These are phyloP conservation scores for Puccinia novopanici DNA, from an alignment of 1,284 basidiomycete genomes.

Conservation along the genomic window DNA sequence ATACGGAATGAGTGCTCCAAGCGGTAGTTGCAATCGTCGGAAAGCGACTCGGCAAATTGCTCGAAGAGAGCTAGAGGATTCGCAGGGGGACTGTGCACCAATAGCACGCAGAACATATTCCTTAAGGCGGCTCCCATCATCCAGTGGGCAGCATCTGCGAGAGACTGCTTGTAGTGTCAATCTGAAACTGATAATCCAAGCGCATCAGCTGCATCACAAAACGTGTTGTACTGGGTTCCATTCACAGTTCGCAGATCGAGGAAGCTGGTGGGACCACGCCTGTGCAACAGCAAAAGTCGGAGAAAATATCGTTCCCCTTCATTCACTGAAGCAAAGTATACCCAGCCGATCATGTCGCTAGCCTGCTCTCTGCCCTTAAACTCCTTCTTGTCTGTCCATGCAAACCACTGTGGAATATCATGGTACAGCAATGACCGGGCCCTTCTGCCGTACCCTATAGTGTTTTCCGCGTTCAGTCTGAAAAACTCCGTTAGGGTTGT, in stretches of 20 bases:
- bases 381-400: too few species aligned
- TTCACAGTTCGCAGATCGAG: background rate
- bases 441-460: too few species aligned
- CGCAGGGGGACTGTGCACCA: background rate
- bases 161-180: background rate
- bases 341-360: background rate
- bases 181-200: background rate
- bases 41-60: background rate
- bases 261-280: background rate
- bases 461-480: too few species aligned
- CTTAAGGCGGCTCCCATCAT: background rate
- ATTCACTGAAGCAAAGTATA: background rate
- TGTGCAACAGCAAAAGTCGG: background rate
- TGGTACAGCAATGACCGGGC: too few species aligned
- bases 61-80: background rate
- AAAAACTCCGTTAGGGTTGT: too few species aligned
- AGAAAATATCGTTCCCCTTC: conserved; percentile 20
- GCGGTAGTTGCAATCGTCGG: background rate
- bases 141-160: background rate
- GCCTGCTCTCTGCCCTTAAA: too few species aligned
- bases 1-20: background rate
- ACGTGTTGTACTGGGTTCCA: background rate
- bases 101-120: background rate
- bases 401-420: too few species aligned
- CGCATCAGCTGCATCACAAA: background rate